phyloP scores from a whole-genome alignment of 1,139 yeast genomes.

The Sugiyamaella neomexicana region DNA sequence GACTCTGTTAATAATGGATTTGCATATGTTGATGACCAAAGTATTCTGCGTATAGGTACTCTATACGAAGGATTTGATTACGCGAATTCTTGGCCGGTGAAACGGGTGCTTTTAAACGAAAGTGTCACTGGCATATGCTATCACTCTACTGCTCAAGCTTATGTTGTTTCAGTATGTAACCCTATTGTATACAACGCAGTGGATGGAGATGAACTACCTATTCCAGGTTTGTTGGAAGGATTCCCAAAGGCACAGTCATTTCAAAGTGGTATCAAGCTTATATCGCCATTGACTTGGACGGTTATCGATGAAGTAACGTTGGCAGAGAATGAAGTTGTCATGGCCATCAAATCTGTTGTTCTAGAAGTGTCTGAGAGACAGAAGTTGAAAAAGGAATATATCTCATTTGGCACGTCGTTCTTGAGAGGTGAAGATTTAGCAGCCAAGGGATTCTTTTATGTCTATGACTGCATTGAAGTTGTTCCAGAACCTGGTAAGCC shows the following conservation, averaged over 20 bases:
- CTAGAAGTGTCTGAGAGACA: slow-evolving; percentile 55
- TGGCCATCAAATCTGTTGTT: slow-evolving; percentile 58
- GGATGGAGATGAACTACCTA: slow-evolving; percentile 72
- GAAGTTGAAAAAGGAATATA: slow-evolving; percentile 61
- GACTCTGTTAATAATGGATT: slow-evolving; percentile 50
- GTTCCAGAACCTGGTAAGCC: slow-evolving; percentile 91
- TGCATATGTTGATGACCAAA: slow-evolving; percentile 69
- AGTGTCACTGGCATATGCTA: slow-evolving; percentile 71
- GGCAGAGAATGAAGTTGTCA: slow-evolving; percentile 65
- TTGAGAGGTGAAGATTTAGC: slow-evolving; percentile 81
- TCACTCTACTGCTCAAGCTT: slow-evolving; percentile 68
- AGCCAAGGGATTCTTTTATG: slow-evolving; percentile 74
- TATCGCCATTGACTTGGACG: slow-evolving; percentile 77
- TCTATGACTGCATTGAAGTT: slow-evolving; percentile 76
- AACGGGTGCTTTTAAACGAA: slow-evolving; percentile 45
- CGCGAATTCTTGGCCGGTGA: slow-evolving; percentile 30
- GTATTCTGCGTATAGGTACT: slow-evolving; percentile 47
- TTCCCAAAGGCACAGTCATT: slow-evolving; percentile 54
- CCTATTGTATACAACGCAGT: slow-evolving; percentile 63
- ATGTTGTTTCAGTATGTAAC: slow-evolving; percentile 61
- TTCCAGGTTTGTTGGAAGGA: slow-evolving; percentile 58
- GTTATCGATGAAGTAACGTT: slow-evolving; percentile 70
- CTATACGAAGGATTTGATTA: slow-evolving; percentile 28
- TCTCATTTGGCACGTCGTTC: slow-evolving; percentile 77
- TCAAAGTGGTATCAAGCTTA: slow-evolving; percentile 60